Evolutionary conservation across 1,139 yeast species (phyloP).

Genomic region (Nematodospora anomalae): DNA sequence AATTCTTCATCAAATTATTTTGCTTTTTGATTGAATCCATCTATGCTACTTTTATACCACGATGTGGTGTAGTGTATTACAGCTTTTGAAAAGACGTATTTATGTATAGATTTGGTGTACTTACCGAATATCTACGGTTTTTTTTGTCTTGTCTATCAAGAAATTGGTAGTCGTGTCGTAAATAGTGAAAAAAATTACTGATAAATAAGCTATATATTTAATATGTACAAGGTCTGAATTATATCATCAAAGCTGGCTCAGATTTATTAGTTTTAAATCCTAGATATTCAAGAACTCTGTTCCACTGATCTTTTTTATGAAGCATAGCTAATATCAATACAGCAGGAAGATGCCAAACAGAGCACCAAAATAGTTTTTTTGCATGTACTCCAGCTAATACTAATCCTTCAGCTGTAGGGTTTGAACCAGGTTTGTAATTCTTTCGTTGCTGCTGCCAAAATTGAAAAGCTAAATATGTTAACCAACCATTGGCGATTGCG

Average conservation of each 20-base stretch:
- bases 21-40: not conserved
- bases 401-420: constrained; percentile 55
- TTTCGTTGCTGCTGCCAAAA: constrained; percentile 79
- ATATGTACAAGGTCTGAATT: not conserved
- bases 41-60: not conserved
- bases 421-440: constrained; percentile 44
- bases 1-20: not conserved
- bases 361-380: constrained; percentile 87
- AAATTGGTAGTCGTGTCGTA: not conserved
- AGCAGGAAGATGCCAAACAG: constrained; percentile 92
- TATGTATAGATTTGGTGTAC: not conserved
- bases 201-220: not conserved
- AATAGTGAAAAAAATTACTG: not conserved
- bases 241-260: not conserved
- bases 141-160: too few species aligned
- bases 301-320: constrained; percentile 96
- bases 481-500: constrained; percentile 80
- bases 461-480: constrained; percentile 72
- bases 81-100: too few species aligned
- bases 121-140: too few species aligned
- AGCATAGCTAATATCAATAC: constrained; percentile 87
- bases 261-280: not conserved
- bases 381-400: constrained; percentile 66
- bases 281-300: constrained; percentile 50
- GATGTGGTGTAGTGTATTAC: too few species aligned